A percentile compares a stretch with the other conserved stretches of the same genome.
Conservation (phyloP, 2,329 filamentous ascomycete species). For the Penicillium fuscoglaucum region DNA sequence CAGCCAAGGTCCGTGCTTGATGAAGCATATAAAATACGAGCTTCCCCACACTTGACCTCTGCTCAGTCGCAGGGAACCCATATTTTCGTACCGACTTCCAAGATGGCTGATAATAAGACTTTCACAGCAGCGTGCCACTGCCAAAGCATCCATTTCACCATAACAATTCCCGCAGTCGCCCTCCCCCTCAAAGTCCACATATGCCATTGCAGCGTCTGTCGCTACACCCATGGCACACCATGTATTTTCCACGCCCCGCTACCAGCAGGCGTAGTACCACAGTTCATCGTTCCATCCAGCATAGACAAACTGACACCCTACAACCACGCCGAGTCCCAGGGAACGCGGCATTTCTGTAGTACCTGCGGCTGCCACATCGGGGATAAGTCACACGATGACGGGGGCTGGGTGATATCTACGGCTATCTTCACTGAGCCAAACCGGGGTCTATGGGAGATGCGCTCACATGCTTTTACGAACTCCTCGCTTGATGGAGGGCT, state of each 20-base stretch:
- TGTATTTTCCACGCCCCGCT: constrained; percentile 30
- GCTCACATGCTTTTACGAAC: constrained; percentile 20
- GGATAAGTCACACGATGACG: constrained; percentile 9
- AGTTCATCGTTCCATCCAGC: constrained; percentile 27
- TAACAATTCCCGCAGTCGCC: constrained; percentile 34
- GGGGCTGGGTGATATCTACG: constrained; percentile 26
- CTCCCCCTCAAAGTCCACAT: constrained; percentile 45
- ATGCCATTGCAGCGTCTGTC: constrained; percentile 49
- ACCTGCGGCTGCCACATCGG: constrained; percentile 46
- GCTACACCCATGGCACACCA: constrained; percentile 41
- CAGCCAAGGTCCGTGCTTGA: not conserved
- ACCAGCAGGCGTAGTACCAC: constrained; percentile 19
- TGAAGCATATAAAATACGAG: not conserved
- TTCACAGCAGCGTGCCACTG: constrained; percentile 32
- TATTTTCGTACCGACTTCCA: not conserved
- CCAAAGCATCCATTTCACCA: constrained; percentile 29
- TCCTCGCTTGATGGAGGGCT: constrained; percentile 23
- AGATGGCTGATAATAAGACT: constrained; percentile 16
- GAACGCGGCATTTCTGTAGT: constrained; percentile 44
- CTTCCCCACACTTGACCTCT: not conserved
- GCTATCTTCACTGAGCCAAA: constrained; percentile 26
- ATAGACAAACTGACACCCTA: constrained; percentile 29
- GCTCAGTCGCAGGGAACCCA: no score
- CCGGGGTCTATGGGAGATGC: constrained; percentile 20
- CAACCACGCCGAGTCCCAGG: constrained; percentile 28